Evolutionary conservation across 2,329 filamentous ascomycete species (phyloP), one percentile per base, ranked within the genome.

Genomic region (Monosporascus sp.): DNA sequence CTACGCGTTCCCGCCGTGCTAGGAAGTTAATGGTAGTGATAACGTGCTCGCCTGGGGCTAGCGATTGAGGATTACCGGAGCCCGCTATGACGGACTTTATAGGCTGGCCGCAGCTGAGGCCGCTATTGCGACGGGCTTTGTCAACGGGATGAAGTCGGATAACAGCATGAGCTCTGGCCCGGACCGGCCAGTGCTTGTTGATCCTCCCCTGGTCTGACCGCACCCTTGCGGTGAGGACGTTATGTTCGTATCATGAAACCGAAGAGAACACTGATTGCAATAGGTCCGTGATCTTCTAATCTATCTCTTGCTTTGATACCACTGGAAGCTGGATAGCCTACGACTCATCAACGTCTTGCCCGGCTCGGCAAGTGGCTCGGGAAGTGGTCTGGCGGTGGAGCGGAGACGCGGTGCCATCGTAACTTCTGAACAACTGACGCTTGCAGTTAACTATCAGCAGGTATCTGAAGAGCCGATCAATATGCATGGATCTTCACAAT

Each of bases 41-140:
- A 62, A 62, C 37, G 54, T 58, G 9, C 37, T 62, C 6, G 57
- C 58, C 2, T 43, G 58, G 37, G 58, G 60, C 5, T 57, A 60
- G 49, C 41, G 22, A 15, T 50, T 62, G 24, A 28, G 54, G 3
- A 20, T 61, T 15, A 47, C 53, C 3, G 37, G 31, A 15, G 58
- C 54, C 11, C 51, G 54, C 24, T 60, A 62, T 24, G 37, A 54
- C 8, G 51, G 58, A 7, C 53, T 60, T 3, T 50, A 60, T 26
- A 50, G 60, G 50, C 57, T 62, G n/a, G 57, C 57, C 7, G 51
- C 60, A 2, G 57, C 55, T 3, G 58, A 62, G 37, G 51, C 41
- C n/a, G 51, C 52, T 26, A 49, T 55, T n/a, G 54, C 60, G 2
- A 56, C 46, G 5, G 60, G 60, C 5, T 57, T 48, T 9, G 37